These are phyloP conservation scores for Pichia sp. DNA, from an alignment of 1,139 yeast species.

Conservation along the genomic window DNA sequence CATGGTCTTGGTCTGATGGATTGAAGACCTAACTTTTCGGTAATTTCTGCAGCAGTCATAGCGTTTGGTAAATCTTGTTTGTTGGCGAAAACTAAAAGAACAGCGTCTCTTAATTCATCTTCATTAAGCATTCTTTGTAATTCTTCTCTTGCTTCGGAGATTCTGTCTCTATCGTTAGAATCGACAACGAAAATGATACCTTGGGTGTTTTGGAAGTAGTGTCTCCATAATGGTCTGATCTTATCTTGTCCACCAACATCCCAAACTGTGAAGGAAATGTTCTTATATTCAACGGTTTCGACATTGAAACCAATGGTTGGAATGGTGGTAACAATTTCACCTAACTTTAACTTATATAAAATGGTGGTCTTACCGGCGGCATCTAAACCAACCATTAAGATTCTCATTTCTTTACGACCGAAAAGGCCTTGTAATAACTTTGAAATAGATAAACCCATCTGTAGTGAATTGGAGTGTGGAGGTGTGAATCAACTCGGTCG, in stretches of 20 bases:
- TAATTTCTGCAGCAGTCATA: constrained; percentile 87
- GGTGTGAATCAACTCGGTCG: neutral
- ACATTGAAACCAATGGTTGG: constrained; percentile 96
- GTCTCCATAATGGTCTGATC: constrained; percentile 95
- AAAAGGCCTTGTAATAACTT: constrained; percentile 85
- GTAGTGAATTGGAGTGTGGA: neutral
- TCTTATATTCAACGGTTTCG: constrained; percentile 92
- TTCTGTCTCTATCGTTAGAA: constrained; percentile 92
- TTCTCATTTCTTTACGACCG: constrained; percentile 84
- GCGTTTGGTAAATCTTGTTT: constrained; percentile 94
- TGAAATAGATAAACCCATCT: constrained; percentile 87
- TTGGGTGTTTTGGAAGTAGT: constrained; percentile 91
- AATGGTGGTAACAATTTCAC: constrained; percentile 90
- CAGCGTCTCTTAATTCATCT: constrained; percentile 90
- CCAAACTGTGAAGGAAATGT: constrained; percentile 94
- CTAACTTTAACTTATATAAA: constrained; percentile 83
- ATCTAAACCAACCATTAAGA: constrained; percentile 92
- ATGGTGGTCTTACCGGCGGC: constrained; percentile 94
- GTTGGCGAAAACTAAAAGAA: constrained; percentile 85
- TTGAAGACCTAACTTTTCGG: constrained; percentile 81
- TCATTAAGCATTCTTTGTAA: constrained; percentile 93
- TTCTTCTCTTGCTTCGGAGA: constrained; percentile 90
- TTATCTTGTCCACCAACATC: constrained; percentile 98
- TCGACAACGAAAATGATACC: constrained; percentile 93
- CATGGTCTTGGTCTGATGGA: constrained; percentile 86